Base-by-base conservation (phyloP, 2,329 filamentous ascomycete genomes). In the Fusarium neocosmosporiellum region DNA sequence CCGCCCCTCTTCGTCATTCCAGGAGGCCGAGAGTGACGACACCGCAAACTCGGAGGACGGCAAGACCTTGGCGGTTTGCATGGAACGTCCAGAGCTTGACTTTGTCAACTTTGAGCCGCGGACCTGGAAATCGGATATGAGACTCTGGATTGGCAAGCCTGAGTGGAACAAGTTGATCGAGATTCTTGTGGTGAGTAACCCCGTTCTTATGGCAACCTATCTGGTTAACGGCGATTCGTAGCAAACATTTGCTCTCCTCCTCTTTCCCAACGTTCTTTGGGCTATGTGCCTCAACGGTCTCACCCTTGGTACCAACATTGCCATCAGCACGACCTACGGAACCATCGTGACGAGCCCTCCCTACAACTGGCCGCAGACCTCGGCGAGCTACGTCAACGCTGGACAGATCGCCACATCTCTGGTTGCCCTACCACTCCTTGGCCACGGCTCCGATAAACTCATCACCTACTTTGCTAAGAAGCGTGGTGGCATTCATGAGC, bases 241-340 rank as follows among this genome's bases (percentile, higher is more conserved):
- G 70, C 73, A 75, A 68, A 75, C 70, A 3, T 75, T 75, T 70
- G 41, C 43, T 5, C 70, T 75, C 6, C 63, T 75, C 11, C 65
- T 75, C 13, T 75, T 75, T 46, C 73, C 73, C n/a, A 75, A 75
- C 20, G 67, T 75, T 16, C 7, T 75, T 18, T 75, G 73, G 73
- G 73, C 73, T 8, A 50, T 75, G 11, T 67, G 71, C 8, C 50
- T 75, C 2, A 75, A 75, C 34, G 73, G 73, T 24, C 70, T 75
- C 5, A 75, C 73, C 1, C 61, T 75, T 9, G 73, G 73, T 14
- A 46, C 73, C n/a, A 75, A 75, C 22, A 74, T 75, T 14, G 73
- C 73, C 5, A 75, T 75, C n/a, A 70, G 72, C 31, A 75, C 73
- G 2, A 75, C 73, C 1, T 73, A 75, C 7, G 71, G 73, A 10